Base-by-base conservation (phyloP, 2,329 filamentous ascomycete species). In the Monosporascus sp. region DNA sequence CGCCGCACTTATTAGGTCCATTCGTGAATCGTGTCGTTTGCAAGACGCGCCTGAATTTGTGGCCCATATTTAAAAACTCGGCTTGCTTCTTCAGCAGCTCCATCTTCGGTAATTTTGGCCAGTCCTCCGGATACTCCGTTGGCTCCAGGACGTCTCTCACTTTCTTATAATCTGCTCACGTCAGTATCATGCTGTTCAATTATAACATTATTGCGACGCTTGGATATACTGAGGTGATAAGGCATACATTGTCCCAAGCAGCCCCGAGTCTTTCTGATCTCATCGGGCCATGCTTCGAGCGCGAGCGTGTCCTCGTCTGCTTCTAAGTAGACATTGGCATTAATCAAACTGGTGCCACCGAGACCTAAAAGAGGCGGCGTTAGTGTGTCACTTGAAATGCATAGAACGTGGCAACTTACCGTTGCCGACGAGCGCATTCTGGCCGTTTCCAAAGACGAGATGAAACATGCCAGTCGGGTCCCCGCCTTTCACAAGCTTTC, bases 271-370 rank as follows among this genome's bases (percentile, higher is more conserved):
- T 77, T 58, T 37, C 78, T 67, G 17, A 87, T 76, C 62, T 86
- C 78, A 9, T 73, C 61, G 0, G 85, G 84, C 84, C 84, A 88
- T 8, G 73, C 68, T 2, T 75, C 71, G 67, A 82, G 72, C 2
- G 67, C 63, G 52, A 88, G 66, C 0, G 81, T 81, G 4, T 73
- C 71, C 15, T 77, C 64, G 52, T 86, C 82, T 3, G 82, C 78
- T 58, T 81, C 75, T 17, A 87, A 69, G 59, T 85, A 88, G 2
- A 88, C 80, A 60, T 87, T 87, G 9, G 84, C 83, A 56, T 88
- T 88, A 41, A 88, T 76, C 27, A 88, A 65, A 63, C 82, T 85
- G 2, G 83, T 85, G 9, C 84, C 84, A 11, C 84, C 85, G 31
- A 88, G 78, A 1, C 83, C 76, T 80, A 39, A 7, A n/a, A 11